Conservation (phyloP, 371 early-diverging fungal species). For the Mortierella sp. region DNA sequence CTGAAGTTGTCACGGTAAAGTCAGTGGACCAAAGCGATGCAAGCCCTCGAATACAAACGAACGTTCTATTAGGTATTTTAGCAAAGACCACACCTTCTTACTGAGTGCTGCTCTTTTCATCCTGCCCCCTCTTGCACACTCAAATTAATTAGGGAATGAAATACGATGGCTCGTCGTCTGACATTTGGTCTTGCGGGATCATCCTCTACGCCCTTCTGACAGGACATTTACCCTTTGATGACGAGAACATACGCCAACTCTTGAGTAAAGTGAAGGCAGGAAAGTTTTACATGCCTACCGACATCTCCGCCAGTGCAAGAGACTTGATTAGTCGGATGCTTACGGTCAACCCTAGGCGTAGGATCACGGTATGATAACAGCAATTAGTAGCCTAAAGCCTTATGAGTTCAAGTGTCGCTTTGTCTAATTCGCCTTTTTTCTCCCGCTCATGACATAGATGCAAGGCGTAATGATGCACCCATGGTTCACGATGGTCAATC, state of each 20-base stretch:
- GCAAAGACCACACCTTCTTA: neutral
- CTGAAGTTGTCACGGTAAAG: slow-evolving; percentile 85
- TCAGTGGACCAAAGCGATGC: neutral
- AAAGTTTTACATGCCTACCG: slow-evolving; percentile 68
- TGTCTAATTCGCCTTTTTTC: neutral
- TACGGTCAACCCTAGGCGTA: slow-evolving; percentile 64
- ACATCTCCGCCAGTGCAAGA: slow-evolving; percentile 70
- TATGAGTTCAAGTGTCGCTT: neutral
- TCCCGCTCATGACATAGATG: slow-evolving; percentile 59
- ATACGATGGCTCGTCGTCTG: slow-evolving; percentile 90
- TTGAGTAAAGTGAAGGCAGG: slow-evolving; percentile 73
- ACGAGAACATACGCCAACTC: slow-evolving; percentile 87
- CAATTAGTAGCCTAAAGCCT: no score
- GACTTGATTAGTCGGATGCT: slow-evolving; percentile 73
- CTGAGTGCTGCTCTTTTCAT: neutral
- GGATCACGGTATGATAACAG: slow-evolving; percentile 61
- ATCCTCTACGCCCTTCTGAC: slow-evolving; percentile 91
- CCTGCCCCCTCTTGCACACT: neutral
- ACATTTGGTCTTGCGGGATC: slow-evolving; percentile 95
- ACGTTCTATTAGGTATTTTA: neutral
- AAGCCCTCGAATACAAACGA: neutral
- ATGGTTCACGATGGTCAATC: slow-evolving; percentile 65
- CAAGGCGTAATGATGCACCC: slow-evolving; percentile 69
- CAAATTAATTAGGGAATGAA: slow-evolving; percentile 64
- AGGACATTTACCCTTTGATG: slow-evolving; percentile 94